Evolutionary conservation across 306 rosid species (phyloP).

Genomic region (Begonia masoniana): DNA sequence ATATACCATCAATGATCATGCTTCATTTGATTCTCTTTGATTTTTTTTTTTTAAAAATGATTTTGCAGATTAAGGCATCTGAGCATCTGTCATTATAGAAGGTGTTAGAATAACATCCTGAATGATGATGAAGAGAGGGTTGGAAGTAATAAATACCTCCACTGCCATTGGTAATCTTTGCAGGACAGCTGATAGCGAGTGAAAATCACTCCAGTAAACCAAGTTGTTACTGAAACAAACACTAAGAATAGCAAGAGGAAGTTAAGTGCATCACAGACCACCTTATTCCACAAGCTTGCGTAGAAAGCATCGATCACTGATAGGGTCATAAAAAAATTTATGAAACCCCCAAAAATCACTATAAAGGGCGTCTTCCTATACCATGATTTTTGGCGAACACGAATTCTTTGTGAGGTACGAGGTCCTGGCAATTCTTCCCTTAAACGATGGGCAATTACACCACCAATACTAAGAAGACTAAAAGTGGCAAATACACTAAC

Average conservation of each 20-base stretch:
- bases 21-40: no score
- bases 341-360: constrained; percentile 11
- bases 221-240: not conserved
- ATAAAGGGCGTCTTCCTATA: constrained; percentile 12
- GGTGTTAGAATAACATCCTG: no score
- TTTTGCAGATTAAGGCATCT: no score
- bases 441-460: no score
- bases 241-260: constrained; percentile 5
- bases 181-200: constrained; percentile 5
- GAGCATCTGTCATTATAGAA: no score
- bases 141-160: constrained; percentile 9
- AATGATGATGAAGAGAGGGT: no score
- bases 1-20: no score
- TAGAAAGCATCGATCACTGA: constrained; percentile 13
- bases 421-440: not conserved
- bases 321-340: constrained; percentile 3
- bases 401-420: not conserved
- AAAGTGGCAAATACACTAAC: no score
- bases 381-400: constrained; percentile 9
- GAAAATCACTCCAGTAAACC: not conserved
- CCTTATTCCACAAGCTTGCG: constrained; percentile 18
- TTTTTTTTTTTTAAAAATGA: no score
- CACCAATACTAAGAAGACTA: no score
- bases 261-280: constrained; percentile 14
- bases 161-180: constrained; percentile 14